Percentiles rank a stretch among this genome's conserved stretches.
These are phyloP conservation scores for Fistulina hepatica DNA, from an alignment of 1,284 basidiomycete species.

Conservation along the genomic window DNA sequence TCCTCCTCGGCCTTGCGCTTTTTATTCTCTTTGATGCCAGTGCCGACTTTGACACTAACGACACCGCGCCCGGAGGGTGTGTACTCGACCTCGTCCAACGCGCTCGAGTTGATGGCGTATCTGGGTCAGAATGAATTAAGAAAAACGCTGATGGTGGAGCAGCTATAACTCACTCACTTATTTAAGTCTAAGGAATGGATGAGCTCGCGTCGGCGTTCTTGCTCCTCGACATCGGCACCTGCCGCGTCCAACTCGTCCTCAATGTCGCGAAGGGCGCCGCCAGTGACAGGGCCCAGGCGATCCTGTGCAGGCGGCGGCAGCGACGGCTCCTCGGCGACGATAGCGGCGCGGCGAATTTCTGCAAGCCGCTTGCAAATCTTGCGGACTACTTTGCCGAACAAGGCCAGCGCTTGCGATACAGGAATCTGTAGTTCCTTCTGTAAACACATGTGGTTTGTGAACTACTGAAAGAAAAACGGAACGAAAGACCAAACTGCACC, in stretches of 20 bases:
- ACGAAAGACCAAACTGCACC: slow-evolving; percentile 28
- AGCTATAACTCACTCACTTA: slow-evolving; percentile 49
- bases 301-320: slow-evolving; percentile 27
- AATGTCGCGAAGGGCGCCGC: slow-evolving; percentile 39
- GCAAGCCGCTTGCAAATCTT: slow-evolving; percentile 75
- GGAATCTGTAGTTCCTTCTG: slow-evolving; percentile 75
- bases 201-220: slow-evolving; percentile 73
- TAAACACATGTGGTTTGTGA: not conserved
- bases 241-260: slow-evolving; percentile 66
- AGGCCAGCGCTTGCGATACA: slow-evolving; percentile 78
- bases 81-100: not conserved
- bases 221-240: slow-evolving; percentile 39
- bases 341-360: slow-evolving; percentile 72
- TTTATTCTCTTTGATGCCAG: not conserved
- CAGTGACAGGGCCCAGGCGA: slow-evolving; percentile 10
- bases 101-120: not conserved
- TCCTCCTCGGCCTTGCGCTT: slow-evolving; percentile 1
- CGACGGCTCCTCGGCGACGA: slow-evolving; percentile 33
- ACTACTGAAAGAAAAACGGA: slow-evolving; percentile 2
- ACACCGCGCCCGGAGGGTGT: slow-evolving; percentile 11
- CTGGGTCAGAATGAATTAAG: slow-evolving; percentile 4
- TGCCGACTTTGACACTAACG: slow-evolving; percentile 1
- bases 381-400: slow-evolving; percentile 87
- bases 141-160: slow-evolving; percentile 1
- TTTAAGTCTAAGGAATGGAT: slow-evolving; percentile 76